Evolutionary conservation across 2,329 filamentous ascomycete species (phyloP).

Genomic region (Furcasterigmium sp.): DNA sequence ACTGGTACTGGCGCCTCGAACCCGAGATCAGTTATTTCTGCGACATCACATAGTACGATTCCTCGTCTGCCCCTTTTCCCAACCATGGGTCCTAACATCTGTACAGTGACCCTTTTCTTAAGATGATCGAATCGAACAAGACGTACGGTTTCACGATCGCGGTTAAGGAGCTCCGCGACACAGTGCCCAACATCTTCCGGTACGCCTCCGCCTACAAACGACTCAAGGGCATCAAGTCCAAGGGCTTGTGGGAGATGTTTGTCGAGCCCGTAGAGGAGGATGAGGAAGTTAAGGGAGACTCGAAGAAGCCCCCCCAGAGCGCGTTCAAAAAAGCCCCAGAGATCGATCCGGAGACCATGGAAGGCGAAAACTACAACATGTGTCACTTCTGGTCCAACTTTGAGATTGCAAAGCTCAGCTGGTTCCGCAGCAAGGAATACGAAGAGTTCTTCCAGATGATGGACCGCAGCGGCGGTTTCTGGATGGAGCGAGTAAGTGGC

Average conservation of each 20-base stretch:
- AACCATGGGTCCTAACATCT: too few species aligned
- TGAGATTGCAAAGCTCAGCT: conserved; percentile 90
- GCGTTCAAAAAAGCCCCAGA: conserved; percentile 66
- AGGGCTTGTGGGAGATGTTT: conserved; percentile 99
- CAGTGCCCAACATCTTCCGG: conserved; percentile 96
- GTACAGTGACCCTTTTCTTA: conserved; percentile 80
- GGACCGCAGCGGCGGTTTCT: conserved; percentile 96
- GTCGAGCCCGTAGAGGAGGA: conserved; percentile 68
- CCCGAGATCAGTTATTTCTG: conserved; percentile 99
- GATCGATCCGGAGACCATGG: conserved; percentile 90
- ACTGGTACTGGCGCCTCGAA: conserved; percentile 99
- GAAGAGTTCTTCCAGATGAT: conserved; percentile 99
- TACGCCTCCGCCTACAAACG: conserved; percentile 98
- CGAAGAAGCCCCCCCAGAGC: too few species aligned
- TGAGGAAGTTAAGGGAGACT: conserved; percentile 64
- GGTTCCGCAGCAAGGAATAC: conserved; percentile 96
- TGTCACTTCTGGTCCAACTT: conserved; percentile 99
- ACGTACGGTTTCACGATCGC: conserved; percentile 99
- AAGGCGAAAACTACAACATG: conserved; percentile 98
- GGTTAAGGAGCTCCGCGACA: conserved; percentile 95
- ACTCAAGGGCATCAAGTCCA: conserved; percentile 80
- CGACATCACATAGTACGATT: conserved; percentile 86
- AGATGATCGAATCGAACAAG: conserved; percentile 93
- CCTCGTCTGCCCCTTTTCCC: conserved; percentile 1
- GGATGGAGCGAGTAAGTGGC: conserved; percentile 83